Evolutionary conservation across 2,329 filamentous ascomycete genomes (phyloP).

Genomic region (Zelopaecilomyces penicillatus): DNA sequence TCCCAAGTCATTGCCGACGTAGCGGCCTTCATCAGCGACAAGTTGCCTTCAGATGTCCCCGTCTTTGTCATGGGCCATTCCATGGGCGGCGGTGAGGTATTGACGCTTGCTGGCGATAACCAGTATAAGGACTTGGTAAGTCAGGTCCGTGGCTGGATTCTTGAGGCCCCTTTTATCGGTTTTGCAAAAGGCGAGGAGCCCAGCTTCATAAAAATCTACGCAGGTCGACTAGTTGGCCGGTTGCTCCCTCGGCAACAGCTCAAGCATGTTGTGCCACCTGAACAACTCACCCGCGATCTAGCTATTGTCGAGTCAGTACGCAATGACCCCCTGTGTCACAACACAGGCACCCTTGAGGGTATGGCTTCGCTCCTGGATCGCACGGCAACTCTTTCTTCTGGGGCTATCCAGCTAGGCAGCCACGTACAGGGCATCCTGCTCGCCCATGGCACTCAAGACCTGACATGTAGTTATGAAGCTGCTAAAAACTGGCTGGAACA

Average conservation of each 20-base stretch:
- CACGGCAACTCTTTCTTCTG: slow-evolving; percentile 49
- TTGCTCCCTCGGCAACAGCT: slow-evolving; percentile 62
- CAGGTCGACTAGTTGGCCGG: slow-evolving; percentile 59
- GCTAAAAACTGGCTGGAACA: slow-evolving; percentile 56
- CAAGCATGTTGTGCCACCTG: slow-evolving; percentile 54
- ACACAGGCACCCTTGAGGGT: slow-evolving; percentile 79
- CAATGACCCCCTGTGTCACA: slow-evolving; percentile 65
- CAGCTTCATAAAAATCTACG: slow-evolving; percentile 49
- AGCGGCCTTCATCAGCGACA: slow-evolving; percentile 60
- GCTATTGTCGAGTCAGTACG: slow-evolving; percentile 51
- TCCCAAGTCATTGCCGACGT: slow-evolving; percentile 67
- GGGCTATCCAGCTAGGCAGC: slow-evolving; percentile 42
- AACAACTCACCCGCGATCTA: slow-evolving; percentile 59
- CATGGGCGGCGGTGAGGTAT: slow-evolving; percentile 76
- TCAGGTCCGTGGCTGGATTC: slow-evolving; percentile 62
- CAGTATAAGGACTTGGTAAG: slow-evolving; percentile 45
- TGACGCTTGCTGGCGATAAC: slow-evolving; percentile 49
- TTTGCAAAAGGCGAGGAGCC: slow-evolving; percentile 61
- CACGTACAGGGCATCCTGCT: slow-evolving; percentile 60
- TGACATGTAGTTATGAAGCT: slow-evolving; percentile 56
- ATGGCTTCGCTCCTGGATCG: slow-evolving; percentile 71
- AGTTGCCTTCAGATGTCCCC: slow-evolving; percentile 47
- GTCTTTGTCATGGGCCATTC: slow-evolving; percentile 84
- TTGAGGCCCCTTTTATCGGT: slow-evolving; percentile 71
- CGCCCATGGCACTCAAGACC: slow-evolving; percentile 68